Conservation (phyloP, 805 yeast species). For the Nakazawaea ambrosiae region DNA sequence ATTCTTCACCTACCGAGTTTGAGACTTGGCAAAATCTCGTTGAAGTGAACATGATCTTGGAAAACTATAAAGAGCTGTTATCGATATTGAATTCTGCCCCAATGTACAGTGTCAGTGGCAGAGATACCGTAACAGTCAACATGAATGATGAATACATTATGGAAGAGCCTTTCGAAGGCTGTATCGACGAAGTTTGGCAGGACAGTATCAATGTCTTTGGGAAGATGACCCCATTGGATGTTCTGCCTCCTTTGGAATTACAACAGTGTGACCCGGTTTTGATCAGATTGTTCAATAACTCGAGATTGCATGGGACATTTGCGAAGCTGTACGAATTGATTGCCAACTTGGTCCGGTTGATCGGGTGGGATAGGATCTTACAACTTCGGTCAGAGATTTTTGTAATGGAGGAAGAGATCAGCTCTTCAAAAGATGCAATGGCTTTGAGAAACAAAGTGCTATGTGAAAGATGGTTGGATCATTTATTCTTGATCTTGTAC, state of each 20-base stretch:
- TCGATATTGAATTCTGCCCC: slow-evolving; percentile 71
- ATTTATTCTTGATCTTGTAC: slow-evolving; percentile 59
- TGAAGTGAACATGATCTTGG: slow-evolving; percentile 47
- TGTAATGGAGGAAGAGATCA: slow-evolving; percentile 71
- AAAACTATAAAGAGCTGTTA: slow-evolving; percentile 54
- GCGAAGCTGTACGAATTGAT: slow-evolving; percentile 60
- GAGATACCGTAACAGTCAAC: slow-evolving; percentile 39
- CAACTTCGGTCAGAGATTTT: slow-evolving; percentile 62
- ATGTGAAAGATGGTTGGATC: slow-evolving; percentile 78
- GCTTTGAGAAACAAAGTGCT: slow-evolving; percentile 38
- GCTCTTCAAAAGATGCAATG: slow-evolving; percentile 11
- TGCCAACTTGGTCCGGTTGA: slow-evolving; percentile 54
- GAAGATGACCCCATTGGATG: slow-evolving; percentile 25
- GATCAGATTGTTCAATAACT: slow-evolving; percentile 41
- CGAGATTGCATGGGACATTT: slow-evolving; percentile 45
- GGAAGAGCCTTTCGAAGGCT: slow-evolving; percentile 51
- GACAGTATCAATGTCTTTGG: slow-evolving; percentile 26
- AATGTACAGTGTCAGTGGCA: slow-evolving; percentile 42
- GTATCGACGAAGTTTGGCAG: slow-evolving; percentile 42
- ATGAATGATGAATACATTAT: slow-evolving; percentile 34
- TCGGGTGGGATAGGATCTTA: slow-evolving; percentile 82
- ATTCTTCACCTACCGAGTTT: slow-evolving; percentile 71
- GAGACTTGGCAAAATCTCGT: slow-evolving; percentile 64
- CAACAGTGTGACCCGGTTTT: slow-evolving; percentile 40
- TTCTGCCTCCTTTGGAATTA: slow-evolving; percentile 26